Conservation (phyloP, 352 stramenopile genomes). For the Aphanomyces astaci region DNA sequence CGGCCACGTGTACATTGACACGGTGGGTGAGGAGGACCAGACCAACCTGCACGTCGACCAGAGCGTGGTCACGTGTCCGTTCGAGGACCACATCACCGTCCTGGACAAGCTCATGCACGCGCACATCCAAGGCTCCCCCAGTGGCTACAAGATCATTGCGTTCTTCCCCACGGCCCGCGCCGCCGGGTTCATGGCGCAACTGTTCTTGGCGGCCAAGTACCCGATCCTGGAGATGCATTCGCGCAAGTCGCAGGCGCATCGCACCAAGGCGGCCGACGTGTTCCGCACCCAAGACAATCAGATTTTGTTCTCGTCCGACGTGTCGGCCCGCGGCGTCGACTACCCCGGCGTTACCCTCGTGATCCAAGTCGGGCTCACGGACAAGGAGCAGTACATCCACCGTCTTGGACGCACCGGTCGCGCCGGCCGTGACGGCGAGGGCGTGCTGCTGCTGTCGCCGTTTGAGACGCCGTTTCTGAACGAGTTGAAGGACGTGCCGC, state of each 20-base stretch:
- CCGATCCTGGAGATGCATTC: slow-evolving; percentile 94
- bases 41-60: slow-evolving; percentile 87
- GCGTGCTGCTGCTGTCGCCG: slow-evolving; percentile 72
- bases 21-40: slow-evolving; percentile 86
- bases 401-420: slow-evolving; percentile 90
- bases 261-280: slow-evolving; percentile 77
- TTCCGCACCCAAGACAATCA: slow-evolving; percentile 85
- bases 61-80: slow-evolving; percentile 58
- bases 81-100: slow-evolving; percentile 59
- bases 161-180: slow-evolving; percentile 90
- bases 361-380: slow-evolving; percentile 75
- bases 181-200: slow-evolving; percentile 82
- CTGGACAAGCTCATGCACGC: slow-evolving; percentile 65
- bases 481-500: slow-evolving; percentile 56
- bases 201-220: slow-evolving; percentile 74
- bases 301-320: slow-evolving; percentile 92
- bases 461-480: slow-evolving; percentile 76
- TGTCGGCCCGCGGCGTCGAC: slow-evolving; percentile 91
- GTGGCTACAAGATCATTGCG: slow-evolving; percentile 91
- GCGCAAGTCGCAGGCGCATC: slow-evolving; percentile 86
- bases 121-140: slow-evolving; percentile 47
- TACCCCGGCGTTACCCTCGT: slow-evolving; percentile 91
- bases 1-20: slow-evolving; percentile 90
- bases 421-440: slow-evolving; percentile 78
- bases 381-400: slow-evolving; percentile 94